phyloP scores from a whole-genome alignment of 495 filamentous ascomycete species.

The Neurospora sp. region DNA sequence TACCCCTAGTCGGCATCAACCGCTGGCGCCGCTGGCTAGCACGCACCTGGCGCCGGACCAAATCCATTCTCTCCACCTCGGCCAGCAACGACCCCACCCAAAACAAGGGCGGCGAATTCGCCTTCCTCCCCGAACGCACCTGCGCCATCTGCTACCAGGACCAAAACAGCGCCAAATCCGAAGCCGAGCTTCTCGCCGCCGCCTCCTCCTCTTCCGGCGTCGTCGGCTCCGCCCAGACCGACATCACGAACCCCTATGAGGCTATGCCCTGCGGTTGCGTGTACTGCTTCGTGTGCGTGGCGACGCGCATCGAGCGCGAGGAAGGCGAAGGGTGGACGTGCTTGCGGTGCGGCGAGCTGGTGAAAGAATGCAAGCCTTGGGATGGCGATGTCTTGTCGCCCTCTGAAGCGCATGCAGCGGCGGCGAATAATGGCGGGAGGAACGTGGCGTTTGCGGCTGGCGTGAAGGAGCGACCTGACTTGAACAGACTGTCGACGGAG shows the following conservation, averaged over 20 bases:
- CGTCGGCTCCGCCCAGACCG: conserved; percentile 80
- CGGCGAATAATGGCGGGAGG: conserved; percentile 32
- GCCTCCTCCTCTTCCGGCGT: conserved; percentile 58
- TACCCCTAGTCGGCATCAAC: conserved; percentile 86
- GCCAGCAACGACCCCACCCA: conserved; percentile 26
- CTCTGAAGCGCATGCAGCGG: conserved; percentile 36
- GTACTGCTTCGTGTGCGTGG: conserved; percentile 97
- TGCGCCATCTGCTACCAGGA: conserved; percentile 98
- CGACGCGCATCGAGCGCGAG: conserved; percentile 77
- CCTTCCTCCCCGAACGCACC: conserved; percentile 82
- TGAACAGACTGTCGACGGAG: not conserved
- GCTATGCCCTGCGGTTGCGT: conserved; percentile 82
- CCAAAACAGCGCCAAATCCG: conserved; percentile 64
- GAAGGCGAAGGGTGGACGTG: conserved; percentile 97
- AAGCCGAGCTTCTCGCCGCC: conserved; percentile 58
- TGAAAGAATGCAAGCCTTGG: conserved; percentile 91
- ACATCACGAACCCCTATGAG: conserved; percentile 95
- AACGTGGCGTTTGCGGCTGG: conserved; percentile 62
- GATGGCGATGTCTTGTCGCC: conserved; percentile 71
- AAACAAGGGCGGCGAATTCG: conserved; percentile 58
- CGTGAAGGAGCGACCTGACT: conserved; percentile 15
- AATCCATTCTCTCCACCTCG: conserved; percentile 45
- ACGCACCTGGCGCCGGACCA: conserved; percentile 69
- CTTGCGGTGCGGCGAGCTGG: conserved; percentile 73
- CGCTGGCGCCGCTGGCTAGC: conserved; percentile 86